A percentile compares a stretch with the other conserved stretches of the same genome.
phyloP scores from a whole-genome alignment of 768 basidiomycete species.

The Lactarius sanguifluus region DNA sequence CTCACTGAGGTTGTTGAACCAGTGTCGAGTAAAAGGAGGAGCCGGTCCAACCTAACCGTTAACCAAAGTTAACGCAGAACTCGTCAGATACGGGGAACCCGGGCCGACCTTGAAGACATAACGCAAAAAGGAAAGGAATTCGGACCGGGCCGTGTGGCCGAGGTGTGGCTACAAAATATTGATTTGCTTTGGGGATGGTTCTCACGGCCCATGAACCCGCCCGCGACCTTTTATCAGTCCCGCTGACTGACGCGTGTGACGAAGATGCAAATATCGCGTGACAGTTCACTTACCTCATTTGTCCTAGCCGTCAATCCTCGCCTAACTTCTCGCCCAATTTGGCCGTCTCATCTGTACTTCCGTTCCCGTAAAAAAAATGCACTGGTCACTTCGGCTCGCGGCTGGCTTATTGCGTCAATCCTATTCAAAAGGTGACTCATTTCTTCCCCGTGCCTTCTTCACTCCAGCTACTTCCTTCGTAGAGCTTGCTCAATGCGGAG shows the following conservation, averaged over 20 bases:
- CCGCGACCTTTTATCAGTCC: conserved; percentile 32
- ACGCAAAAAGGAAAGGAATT: conserved; percentile 48
- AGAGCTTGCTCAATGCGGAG: conserved; percentile 32
- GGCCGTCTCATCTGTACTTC: conserved; percentile 13
- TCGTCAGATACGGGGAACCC: conserved; percentile 26
- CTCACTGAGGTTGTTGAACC: conserved; percentile 89
- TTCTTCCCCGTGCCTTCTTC: conserved; percentile 34
- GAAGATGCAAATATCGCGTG: conserved; percentile 29
- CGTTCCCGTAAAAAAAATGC: neutral
- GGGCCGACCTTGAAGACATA: conserved; percentile 73
- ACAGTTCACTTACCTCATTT: conserved; percentile 29
- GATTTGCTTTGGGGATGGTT: conserved; percentile 44
- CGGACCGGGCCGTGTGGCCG: conserved; percentile 51
- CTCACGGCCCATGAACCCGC: conserved; percentile 37
- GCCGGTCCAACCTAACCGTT: conserved; percentile 81
- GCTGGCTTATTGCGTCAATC: conserved; percentile 16
- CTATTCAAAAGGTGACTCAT: conserved; percentile 29
- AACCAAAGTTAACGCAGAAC: conserved; percentile 10
- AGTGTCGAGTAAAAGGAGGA: conserved; percentile 92
- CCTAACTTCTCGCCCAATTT: conserved; percentile 21
- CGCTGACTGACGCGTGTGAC: conserved; percentile 28
- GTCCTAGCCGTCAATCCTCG: conserved; percentile 29
- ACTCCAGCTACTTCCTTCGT: neutral
- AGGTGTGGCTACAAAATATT: conserved; percentile 41
- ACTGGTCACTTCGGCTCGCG: conserved; percentile 21